Conservation (phyloP, 176 grass and related monocot species). For the Thinopyrum elongatum region DNA sequence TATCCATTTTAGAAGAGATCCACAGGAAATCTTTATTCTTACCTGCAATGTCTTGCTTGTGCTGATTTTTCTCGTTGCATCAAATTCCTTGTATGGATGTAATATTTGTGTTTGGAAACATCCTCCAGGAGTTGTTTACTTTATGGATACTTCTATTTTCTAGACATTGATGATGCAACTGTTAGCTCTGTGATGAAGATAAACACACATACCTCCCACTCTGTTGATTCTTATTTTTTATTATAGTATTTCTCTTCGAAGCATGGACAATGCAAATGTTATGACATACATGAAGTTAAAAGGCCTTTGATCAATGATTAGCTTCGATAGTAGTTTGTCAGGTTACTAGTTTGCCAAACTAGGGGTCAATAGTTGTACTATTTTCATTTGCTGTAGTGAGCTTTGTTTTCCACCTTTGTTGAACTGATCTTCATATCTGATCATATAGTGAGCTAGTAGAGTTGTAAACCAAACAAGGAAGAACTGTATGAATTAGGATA, state of each 20-base stretch:
- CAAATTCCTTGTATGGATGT: not conserved
- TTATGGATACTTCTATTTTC: slow-evolving; percentile 2
- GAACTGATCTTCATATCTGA: not conserved
- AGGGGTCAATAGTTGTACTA: not conserved
- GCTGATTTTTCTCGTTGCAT: not conserved
- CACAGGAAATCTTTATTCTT: not conserved
- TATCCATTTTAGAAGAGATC: slow-evolving; percentile 24
- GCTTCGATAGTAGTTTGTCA: not conserved
- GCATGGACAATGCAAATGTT: not conserved
- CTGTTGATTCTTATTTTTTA: not conserved
- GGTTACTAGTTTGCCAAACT: not conserved
- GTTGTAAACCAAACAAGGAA: not conserved
- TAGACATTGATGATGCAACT: not conserved
- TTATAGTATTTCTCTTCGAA: not conserved
- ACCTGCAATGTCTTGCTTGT: not conserved
- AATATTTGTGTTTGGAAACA: not conserved
- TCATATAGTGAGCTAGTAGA: not conserved
- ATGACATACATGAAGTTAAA: slow-evolving; percentile 21
- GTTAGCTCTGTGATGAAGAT: not conserved
- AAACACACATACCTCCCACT: not conserved
- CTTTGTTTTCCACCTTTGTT: not conserved
- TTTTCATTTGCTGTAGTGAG: not conserved
- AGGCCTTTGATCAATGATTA: not conserved
- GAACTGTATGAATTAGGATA: not conserved
- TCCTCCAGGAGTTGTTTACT: not conserved